Percentiles rank a stretch among this genome's conserved stretches.
These are phyloP conservation scores for Calonectria henricotiae DNA, from an alignment of 2,329 filamentous ascomycete genomes.

Conservation along the genomic window DNA sequence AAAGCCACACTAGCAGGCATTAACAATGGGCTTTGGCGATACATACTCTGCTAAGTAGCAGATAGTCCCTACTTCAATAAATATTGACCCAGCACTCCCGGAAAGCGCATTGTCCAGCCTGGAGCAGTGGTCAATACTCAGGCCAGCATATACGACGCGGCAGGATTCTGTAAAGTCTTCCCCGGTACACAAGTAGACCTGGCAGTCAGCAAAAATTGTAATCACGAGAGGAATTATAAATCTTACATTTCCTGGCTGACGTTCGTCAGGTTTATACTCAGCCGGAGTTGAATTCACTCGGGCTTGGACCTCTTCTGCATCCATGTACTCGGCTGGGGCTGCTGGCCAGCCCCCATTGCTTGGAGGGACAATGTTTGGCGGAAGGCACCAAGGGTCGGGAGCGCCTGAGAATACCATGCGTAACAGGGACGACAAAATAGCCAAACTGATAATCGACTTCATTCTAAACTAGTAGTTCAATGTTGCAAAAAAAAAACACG, in stretches of 20 bases:
- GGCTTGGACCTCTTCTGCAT: slow-evolving; percentile 1
- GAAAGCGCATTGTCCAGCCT: not conserved
- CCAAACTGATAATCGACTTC: not conserved
- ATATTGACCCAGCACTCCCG: not conserved
- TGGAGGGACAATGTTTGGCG: not conserved
- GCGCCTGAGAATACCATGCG: not conserved
- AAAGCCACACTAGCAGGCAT: no score
- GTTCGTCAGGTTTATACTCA: not conserved
- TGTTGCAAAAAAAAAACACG: no score
- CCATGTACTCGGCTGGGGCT: not conserved
- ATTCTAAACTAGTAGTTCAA: not conserved
- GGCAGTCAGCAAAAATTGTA: not conserved
- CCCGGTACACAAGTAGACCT: slow-evolving; percentile 4
- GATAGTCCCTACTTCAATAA: slow-evolving; percentile 2
- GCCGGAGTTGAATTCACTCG: slow-evolving; percentile 1
- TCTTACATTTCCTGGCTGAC: slow-evolving; percentile 2
- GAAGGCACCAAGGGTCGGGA: slow-evolving; percentile 11
- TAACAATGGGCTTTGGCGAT: accelerated
- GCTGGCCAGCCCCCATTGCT: slow-evolving; percentile 12
- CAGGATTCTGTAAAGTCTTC: slow-evolving; percentile 13
- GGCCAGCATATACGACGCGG: not conserved
- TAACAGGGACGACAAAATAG: not conserved
- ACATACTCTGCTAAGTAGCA: slow-evolving; percentile 8
- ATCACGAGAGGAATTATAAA: accelerated
- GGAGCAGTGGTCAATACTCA: slow-evolving; percentile 15